Base-by-base conservation (phyloP, 2,329 filamentous ascomycete species). In the Curvularia sp. region DNA sequence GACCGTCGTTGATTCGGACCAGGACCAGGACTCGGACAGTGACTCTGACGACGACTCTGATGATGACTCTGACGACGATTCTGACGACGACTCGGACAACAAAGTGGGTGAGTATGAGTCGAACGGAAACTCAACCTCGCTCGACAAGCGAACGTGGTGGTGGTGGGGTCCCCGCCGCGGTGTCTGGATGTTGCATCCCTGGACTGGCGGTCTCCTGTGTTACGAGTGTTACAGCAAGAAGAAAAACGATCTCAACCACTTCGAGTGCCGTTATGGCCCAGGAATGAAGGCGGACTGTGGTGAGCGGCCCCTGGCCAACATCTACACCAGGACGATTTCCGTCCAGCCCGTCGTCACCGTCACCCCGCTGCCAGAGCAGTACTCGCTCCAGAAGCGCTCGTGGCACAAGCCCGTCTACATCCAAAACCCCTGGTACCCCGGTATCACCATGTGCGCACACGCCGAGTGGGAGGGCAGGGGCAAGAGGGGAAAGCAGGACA, bases 101-200 rank as follows among this genome's bases (percentile, higher is more conserved):
- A 25, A 45, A 10, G 38, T 6, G 13, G 23, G 46, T 25, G 19
- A 45, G 21, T 10, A 45, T 3, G 9, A 15, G 27, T 34, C 43
- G 25, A 2, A 27, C 23, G 23, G 23, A 23, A 43, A 43, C 19
- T 43, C 41, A 1, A 43, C 41, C 3, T 25, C 23, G 9, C 28
- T 66, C 12, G 32, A 15, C 55, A 64, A 53, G 18, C 28, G n/a
- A 9, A 48, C 49, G 25, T 30, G 10, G 8, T 49, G 54, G 34
- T 53, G 53, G 48, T 55, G 51, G 25, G 50, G 43, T 21, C 51
- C 63, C 42, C 50, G 48, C 3, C 57, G 43, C 18, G 53, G 53
- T 18, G 64, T 70, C 0, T 74, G 70, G 69, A 65, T 73, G 66
- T 49, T 62, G 15, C 67, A 74, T 39, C 70, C 71, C 2, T 74